Evolutionary conservation across 1,284 basidiomycete genomes (phyloP).

Genomic region (Rhodotorula sp.): DNA sequence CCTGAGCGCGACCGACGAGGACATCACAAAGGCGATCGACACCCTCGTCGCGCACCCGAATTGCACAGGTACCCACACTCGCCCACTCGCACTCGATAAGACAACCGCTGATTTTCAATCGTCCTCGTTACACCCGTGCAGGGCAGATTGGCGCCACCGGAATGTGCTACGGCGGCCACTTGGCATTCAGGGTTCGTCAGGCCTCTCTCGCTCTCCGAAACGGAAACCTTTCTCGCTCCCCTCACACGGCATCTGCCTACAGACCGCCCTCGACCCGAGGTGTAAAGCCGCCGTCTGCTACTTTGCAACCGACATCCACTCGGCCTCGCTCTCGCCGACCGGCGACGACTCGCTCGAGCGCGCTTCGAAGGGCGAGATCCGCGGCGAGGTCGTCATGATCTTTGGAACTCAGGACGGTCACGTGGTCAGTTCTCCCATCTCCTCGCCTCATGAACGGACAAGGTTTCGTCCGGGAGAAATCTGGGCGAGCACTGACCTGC

Average conservation of each 20-base stretch:
- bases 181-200: conserved; percentile 43
- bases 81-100: no score
- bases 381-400: conserved; percentile 85
- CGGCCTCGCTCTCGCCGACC: conserved; percentile 47
- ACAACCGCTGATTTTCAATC: background rate
- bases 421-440: conserved; percentile 24
- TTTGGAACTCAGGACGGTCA: conserved; percentile 79
- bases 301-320: conserved; percentile 67
- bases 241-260: background rate
- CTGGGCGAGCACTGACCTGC: no score
- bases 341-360: conserved; percentile 80
- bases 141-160: conserved; percentile 71
- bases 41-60: conserved; percentile 51
- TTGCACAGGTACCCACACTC: conserved; percentile 59
- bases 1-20: conserved; percentile 34
- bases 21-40: conserved; percentile 46
- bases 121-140: no score
- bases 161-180: conserved; percentile 71
- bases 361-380: conserved; percentile 70
- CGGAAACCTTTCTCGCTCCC: background rate
- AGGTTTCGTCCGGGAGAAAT: no score
- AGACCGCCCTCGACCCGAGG: conserved; percentile 75
- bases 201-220: background rate
- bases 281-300: conserved; percentile 84
- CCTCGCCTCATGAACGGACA: conserved; percentile 55